phyloP scores from a whole-genome alignment of 2,329 filamentous ascomycete species.

The Podosphaera fusca region DNA sequence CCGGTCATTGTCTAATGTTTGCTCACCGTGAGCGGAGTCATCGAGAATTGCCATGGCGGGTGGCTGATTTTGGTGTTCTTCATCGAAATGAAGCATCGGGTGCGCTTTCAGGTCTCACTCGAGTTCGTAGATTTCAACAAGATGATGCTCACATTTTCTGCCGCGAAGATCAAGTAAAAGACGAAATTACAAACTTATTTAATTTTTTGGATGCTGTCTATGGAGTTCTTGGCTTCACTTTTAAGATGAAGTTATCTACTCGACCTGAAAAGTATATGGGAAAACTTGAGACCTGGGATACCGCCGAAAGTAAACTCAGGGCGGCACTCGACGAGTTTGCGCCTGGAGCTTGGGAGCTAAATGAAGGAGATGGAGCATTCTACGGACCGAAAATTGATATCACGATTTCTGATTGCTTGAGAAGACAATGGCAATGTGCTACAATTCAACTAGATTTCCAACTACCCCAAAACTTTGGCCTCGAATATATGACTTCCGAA shows the following conservation, averaged over 20 bases:
- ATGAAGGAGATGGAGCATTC: constrained; percentile 89
- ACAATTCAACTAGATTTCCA: constrained; percentile 93
- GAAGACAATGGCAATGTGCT: constrained; percentile 69
- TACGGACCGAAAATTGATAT: constrained; percentile 99
- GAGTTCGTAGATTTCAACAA: constrained; percentile 84
- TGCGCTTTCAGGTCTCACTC: constrained; percentile 70
- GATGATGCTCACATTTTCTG: constrained; percentile 97
- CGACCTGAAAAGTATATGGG: constrained; percentile 75
- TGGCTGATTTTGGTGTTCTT: constrained; percentile 87
- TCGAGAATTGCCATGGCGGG: constrained; percentile 68
- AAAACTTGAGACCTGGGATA: constrained; percentile 67
- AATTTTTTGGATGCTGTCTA: constrained; percentile 68
- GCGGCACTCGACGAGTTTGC: constrained; percentile 61
- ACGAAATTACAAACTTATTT: constrained; percentile 63
- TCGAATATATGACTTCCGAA: constrained; percentile 65
- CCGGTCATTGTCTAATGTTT: constrained; percentile 54
- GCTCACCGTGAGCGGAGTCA: constrained; percentile 66
- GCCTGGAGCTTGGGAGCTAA: constrained; percentile 56
- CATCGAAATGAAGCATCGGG: constrained; percentile 92
- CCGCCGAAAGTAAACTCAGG: constrained; percentile 61
- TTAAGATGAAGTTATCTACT: constrained; percentile 88
- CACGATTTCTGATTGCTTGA: constrained; percentile 70
- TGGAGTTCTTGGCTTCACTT: constrained; percentile 65
- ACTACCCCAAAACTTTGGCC: constrained; percentile 60
- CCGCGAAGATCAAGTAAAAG: constrained; percentile 48